These are phyloP conservation scores for Plasmodium chabaudi DNA, from an alignment of 169 alveolate species.

Conservation along the genomic window DNA sequence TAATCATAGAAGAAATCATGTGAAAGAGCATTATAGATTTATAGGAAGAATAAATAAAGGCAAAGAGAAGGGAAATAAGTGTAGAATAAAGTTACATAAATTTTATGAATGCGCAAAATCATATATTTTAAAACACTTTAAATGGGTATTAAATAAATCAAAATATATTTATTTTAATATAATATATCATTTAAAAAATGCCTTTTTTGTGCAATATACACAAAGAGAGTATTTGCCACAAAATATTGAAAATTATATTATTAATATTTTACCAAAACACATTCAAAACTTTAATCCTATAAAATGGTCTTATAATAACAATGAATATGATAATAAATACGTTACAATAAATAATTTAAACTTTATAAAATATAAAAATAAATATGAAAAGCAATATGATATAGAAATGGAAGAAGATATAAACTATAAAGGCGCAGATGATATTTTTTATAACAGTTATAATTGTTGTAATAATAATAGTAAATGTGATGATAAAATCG, in stretches of 20 bases:
- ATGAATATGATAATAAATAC: slow-evolving; percentile 34
- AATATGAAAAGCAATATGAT: slow-evolving; percentile 19
- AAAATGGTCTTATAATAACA: slow-evolving; percentile 6
- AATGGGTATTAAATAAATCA: slow-evolving; percentile 19
- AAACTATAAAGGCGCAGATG: slow-evolving; percentile 9
- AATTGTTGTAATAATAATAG: neutral
- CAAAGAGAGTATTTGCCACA: slow-evolving; percentile 8
- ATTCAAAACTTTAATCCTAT: slow-evolving; percentile 4
- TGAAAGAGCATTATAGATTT: slow-evolving; percentile 10
- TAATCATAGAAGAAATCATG: too few relatives aligned
- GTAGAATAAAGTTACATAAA: neutral
- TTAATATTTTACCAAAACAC: slow-evolving; percentile 23
- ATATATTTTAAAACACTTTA: slow-evolving; percentile 4
- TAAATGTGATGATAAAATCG: neutral
- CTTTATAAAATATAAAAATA: slow-evolving; percentile 12
- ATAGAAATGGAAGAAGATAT: slow-evolving; percentile 26
- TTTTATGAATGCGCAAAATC: neutral
- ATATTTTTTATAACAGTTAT: neutral
- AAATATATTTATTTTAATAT: slow-evolving; percentile 7
- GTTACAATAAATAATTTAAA: slow-evolving; percentile 39
- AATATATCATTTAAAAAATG: slow-evolving; percentile 9
- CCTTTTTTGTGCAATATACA: slow-evolving; percentile 1
- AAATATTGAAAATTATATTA: slow-evolving; percentile 2
- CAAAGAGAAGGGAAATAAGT: slow-evolving; percentile 4
- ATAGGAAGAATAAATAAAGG: slow-evolving; percentile 10